Conservation (phyloP, 441 rosid species). For the Macaranga tanarius region DNA sequence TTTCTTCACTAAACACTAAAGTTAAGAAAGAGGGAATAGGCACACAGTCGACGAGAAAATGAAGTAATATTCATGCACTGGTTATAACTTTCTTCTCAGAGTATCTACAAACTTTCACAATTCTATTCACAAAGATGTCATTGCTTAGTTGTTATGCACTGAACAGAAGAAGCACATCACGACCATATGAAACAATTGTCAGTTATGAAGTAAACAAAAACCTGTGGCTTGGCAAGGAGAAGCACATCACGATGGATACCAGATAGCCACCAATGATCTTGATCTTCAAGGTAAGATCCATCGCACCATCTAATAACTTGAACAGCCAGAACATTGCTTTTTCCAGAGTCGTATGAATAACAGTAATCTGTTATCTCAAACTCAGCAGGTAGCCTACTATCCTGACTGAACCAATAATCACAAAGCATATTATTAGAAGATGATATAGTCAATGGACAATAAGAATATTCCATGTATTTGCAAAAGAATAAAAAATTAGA, state of each 20-base stretch:
- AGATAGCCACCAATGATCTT: conserved; percentile 99
- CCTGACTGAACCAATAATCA: conserved; percentile 63
- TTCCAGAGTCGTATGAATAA: conserved; percentile 65
- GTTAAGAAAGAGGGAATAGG: too few species aligned
- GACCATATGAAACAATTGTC: neutral
- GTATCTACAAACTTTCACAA: too few species aligned
- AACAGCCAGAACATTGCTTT: conserved; percentile 87
- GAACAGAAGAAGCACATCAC: neutral
- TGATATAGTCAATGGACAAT: neutral
- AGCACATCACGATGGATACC: conserved; percentile 97
- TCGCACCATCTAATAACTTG: conserved; percentile 99
- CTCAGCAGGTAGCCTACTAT: conserved; percentile 97
- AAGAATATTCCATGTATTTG: neutral
- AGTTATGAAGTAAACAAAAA: conserved; percentile 26
- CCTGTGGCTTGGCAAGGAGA: conserved; percentile 96
- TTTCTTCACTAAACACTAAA: too few species aligned
- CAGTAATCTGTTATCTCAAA: conserved; percentile 93
- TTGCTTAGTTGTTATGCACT: too few species aligned
- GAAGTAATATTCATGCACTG: too few species aligned
- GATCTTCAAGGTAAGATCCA: conserved; percentile 99
- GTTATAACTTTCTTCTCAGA: too few species aligned
- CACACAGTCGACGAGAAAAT: too few species aligned
- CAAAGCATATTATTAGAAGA: neutral
- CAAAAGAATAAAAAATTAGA: neutral
- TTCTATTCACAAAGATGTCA: too few species aligned